Conservation (phyloP, 106 monocot genomes). For the Dendrobium chrysotoxum region DNA sequence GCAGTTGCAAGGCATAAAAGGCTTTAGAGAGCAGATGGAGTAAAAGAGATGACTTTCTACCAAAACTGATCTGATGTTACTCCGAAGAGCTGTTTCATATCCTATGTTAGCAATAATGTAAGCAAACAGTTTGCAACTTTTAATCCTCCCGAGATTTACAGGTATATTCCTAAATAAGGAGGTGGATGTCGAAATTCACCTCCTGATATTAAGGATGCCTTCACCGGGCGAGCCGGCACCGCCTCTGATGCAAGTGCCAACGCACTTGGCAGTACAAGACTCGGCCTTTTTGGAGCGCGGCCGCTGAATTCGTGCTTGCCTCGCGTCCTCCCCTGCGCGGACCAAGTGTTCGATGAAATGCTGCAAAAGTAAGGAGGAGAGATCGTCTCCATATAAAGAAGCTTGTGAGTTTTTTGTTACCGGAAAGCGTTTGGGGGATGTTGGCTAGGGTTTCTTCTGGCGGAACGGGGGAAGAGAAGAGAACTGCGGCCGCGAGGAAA, state of each 20-base stretch:
- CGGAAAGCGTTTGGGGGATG: slow-evolving; percentile 75
- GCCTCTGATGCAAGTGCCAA: slow-evolving; percentile 76
- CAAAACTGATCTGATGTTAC: too few relatives aligned
- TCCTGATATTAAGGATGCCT: slow-evolving; percentile 76
- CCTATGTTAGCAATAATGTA: too few relatives aligned
- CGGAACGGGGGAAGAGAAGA: slow-evolving; percentile 30
- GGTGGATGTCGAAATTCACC: slow-evolving; percentile 21
- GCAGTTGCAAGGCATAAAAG: slow-evolving; percentile 1
- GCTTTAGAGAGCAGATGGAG: background rate
- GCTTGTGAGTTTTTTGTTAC: slow-evolving; percentile 12
- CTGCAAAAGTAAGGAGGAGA: background rate
- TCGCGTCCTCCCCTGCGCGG: slow-evolving; percentile 37
- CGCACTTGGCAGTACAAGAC: slow-evolving; percentile 72
- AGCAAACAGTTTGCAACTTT: too few relatives aligned
- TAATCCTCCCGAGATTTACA: too few relatives aligned
- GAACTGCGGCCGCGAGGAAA: slow-evolving; percentile 44
- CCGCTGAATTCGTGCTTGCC: slow-evolving; percentile 55
- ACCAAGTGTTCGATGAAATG: background rate
- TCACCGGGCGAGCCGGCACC: slow-evolving; percentile 90
- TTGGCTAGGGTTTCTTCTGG: slow-evolving; percentile 48
- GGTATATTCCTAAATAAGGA: too few relatives aligned
- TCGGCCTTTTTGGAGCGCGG: slow-evolving; percentile 75
- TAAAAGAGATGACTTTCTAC: too few relatives aligned
- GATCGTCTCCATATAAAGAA: background rate
- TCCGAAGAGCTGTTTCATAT: too few relatives aligned